Evolutionary conservation across 495 filamentous ascomycete genomes (phyloP).

Genomic region (Cairneyella variabilis): DNA sequence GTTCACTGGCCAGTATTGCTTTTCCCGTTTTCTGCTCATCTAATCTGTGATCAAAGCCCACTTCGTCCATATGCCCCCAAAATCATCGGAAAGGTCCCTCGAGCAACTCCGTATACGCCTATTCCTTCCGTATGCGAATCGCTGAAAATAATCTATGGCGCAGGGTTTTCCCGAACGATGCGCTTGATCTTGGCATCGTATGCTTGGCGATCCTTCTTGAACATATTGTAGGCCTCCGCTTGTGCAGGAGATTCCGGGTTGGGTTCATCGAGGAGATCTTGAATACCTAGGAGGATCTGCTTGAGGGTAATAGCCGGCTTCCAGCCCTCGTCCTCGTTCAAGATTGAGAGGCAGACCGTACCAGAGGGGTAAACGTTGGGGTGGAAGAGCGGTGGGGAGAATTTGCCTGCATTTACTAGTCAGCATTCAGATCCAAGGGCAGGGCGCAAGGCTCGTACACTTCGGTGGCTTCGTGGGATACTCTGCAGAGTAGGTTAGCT

Average conservation of each 20-base stretch:
- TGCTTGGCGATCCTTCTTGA: conserved; percentile 80
- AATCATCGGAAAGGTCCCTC: neutral
- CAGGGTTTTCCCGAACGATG: conserved; percentile 83
- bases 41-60: neutral
- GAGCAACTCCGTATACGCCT: conserved; percentile 11
- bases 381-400: conserved; percentile 92
- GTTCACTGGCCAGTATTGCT: neutral
- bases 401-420: conserved; percentile 71
- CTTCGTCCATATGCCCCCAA: neutral
- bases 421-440: neutral
- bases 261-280: conserved; percentile 91
- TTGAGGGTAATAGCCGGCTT: conserved; percentile 97
- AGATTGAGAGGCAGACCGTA: conserved; percentile 93
- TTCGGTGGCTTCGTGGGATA: conserved; percentile 99
- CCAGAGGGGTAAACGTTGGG: conserved; percentile 98
- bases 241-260: conserved; percentile 97
- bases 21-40: conserved; percentile 3
- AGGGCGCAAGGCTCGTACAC: conserved; percentile 62
- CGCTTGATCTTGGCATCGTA: conserved; percentile 86
- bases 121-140: conserved; percentile 8
- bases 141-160: conserved; percentile 41
- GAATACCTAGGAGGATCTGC: conserved; percentile 92
- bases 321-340: conserved; percentile 99
- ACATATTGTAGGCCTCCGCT: conserved; percentile 95
- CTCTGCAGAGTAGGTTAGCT: conserved; percentile 51